phyloP scores from a whole-genome alignment of 139 green algal species.

The Chloropicon primus region DNA sequence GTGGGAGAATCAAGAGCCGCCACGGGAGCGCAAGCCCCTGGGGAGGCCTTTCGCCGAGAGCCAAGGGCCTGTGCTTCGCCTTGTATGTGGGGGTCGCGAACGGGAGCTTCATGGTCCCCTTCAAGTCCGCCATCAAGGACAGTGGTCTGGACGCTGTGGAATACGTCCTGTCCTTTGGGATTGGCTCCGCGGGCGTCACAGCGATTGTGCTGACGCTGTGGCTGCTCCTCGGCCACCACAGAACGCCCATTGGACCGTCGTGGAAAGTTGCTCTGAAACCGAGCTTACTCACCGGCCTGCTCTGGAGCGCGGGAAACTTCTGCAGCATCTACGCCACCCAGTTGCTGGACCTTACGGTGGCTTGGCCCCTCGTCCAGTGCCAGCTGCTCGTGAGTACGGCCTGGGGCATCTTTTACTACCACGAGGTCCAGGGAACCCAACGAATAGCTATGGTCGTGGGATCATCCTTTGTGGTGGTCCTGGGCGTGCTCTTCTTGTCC shows the following conservation, averaged over 20 bases:
- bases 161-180: slow-evolving; percentile 8
- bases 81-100: neutral
- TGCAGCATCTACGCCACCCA: slow-evolving; percentile 7
- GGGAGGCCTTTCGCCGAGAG: neutral
- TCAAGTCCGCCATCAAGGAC: slow-evolving; percentile 6
- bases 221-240: neutral
- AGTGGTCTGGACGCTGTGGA: neutral
- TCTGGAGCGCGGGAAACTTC: slow-evolving; percentile 10
- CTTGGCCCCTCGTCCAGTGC: slow-evolving; percentile 8
- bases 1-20: neutral
- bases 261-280: neutral
- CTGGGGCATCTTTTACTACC: slow-evolving; percentile 8
- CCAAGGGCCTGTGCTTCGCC: neutral
- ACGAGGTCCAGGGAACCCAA: neutral
- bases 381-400: slow-evolving; percentile 4
- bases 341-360: slow-evolving; percentile 1
- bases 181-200: neutral
- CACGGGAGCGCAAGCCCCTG: no score
- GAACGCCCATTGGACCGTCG: neutral
- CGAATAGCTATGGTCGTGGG: neutral
- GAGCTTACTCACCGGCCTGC: neutral
- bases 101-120: slow-evolving; percentile 7
- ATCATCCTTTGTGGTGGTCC: neutral
- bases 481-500: neutral
- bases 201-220: neutral